These are phyloP conservation scores for Avena sativa DNA, from an alignment of 176 grass and related monocot species.

Conservation along the genomic window DNA sequence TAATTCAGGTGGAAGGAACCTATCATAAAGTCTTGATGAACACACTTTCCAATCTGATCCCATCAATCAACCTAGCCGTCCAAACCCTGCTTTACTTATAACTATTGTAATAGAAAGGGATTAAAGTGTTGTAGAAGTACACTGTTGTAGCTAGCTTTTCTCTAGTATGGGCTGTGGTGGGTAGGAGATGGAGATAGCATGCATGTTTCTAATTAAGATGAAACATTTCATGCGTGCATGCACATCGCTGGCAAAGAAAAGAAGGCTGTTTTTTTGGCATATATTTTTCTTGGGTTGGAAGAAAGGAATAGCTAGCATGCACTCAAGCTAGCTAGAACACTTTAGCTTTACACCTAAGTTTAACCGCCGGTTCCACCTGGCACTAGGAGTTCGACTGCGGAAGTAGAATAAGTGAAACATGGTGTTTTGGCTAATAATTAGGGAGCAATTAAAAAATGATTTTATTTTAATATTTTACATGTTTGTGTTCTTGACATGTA, in stretches of 20 bases:
- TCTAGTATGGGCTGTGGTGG: neutral
- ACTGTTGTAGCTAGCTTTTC: neutral
- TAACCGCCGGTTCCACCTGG: too few relatives aligned
- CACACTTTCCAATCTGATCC: constrained; percentile 40
- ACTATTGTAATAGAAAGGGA: constrained; percentile 1
- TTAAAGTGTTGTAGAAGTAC: neutral
- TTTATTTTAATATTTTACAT: too few relatives aligned
- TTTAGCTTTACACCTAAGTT: neutral
- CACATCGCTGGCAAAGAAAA: constrained; percentile 5
- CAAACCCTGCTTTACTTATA: neutral
- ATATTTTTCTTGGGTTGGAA: constrained; percentile 45
- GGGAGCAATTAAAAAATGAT: too few relatives aligned
- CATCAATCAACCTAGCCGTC: neutral
- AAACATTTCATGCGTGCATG: neutral
- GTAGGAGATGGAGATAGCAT: constrained; percentile 16
- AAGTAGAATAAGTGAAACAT: neutral
- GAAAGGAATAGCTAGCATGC: constrained; percentile 50
- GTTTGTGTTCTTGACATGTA: too few relatives aligned
- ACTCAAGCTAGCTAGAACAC: neutral
- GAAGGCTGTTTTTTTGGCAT: constrained; percentile 14
- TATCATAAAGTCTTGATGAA: constrained; percentile 23
- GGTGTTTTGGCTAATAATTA: too few relatives aligned
- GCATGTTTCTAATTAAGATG: neutral
- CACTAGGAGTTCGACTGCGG: neutral
- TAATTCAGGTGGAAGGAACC: constrained; percentile 62